A percentile compares a stretch with the other conserved stretches of the same genome.
Evolutionary conservation across 1,284 basidiomycete species (phyloP).

Genomic region (Leccinum solheimii): DNA sequence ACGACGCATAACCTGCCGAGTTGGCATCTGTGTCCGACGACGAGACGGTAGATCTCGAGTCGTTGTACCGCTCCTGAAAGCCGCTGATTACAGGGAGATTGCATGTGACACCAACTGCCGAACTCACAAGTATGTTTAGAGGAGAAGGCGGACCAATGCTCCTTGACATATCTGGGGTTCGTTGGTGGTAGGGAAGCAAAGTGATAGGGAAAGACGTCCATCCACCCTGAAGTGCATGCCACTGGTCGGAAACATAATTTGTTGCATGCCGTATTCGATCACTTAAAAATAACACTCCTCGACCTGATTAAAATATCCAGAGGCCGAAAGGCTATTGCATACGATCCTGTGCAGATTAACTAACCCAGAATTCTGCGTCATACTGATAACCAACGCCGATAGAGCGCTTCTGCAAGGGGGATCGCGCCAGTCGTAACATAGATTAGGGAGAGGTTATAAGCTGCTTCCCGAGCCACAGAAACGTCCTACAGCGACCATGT

Average conservation of each 20-base stretch:
- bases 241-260: constrained; percentile 16
- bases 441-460: constrained; percentile 85
- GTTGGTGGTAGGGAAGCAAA: not conserved
- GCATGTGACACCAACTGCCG: not conserved
- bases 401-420: constrained; percentile 63
- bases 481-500: constrained; percentile 15
- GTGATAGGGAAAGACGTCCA: not conserved
- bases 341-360: not conserved
- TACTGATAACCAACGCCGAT: constrained; percentile 68
- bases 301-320: constrained; percentile 9
- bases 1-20: constrained; percentile 27
- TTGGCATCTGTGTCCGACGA: constrained; percentile 29
- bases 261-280: constrained; percentile 8
- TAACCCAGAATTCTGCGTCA: constrained; percentile 31
- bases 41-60: constrained; percentile 24
- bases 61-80: constrained; percentile 18
- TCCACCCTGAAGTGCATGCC: not conserved
- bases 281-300: not conserved
- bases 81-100: not conserved
- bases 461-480: constrained; percentile 62
- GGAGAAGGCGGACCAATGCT: constrained; percentile 16
- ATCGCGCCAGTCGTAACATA: constrained; percentile 77
- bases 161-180: constrained; percentile 14
- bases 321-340: constrained; percentile 1
- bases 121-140: constrained; percentile 19